phyloP scores from a whole-genome alignment of 2,329 filamentous ascomycete species.

The Calonectria naviculata region DNA sequence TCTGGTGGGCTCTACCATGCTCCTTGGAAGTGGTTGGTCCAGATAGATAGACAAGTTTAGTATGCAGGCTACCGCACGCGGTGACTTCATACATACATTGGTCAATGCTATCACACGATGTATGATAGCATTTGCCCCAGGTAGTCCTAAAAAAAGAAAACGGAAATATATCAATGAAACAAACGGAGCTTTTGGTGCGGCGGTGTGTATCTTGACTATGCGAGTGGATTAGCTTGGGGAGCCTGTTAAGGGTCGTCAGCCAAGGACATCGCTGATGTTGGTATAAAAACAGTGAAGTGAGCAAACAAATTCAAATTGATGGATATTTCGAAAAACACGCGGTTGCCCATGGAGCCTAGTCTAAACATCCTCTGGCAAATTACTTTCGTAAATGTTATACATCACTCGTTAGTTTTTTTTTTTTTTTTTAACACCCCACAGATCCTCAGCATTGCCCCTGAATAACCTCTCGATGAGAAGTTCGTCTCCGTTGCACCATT shows the following conservation, averaged over 20 bases:
- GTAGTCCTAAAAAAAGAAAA: neutral
- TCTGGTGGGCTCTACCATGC: neutral
- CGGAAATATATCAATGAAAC: neutral
- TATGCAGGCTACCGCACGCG: neutral
- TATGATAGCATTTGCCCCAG: neutral
- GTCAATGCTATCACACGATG: neutral
- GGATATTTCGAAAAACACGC: neutral
- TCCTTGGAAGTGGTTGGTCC: neutral
- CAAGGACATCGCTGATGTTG: neutral
- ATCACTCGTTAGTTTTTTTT: neutral
- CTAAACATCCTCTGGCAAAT: neutral
- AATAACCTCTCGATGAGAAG: slow-evolving; percentile 62
- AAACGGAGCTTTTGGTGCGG: too few relatives aligned
- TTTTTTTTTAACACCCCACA: slow-evolving; percentile 53
- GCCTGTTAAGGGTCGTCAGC: neutral
- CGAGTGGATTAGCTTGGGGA: neutral
- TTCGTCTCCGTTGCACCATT: slow-evolving; percentile 60
- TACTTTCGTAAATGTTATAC: neutral
- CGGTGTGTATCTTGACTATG: neutral
- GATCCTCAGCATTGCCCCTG: slow-evolving; percentile 63
- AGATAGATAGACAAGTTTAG: neutral
- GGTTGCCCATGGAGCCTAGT: neutral
- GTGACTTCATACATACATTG: neutral
- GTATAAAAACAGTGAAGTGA: neutral
- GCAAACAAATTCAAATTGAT: neutral